Evolutionary conservation across 306 rosid species (phyloP).

Genomic region (Mimosa bimucronata): DNA sequence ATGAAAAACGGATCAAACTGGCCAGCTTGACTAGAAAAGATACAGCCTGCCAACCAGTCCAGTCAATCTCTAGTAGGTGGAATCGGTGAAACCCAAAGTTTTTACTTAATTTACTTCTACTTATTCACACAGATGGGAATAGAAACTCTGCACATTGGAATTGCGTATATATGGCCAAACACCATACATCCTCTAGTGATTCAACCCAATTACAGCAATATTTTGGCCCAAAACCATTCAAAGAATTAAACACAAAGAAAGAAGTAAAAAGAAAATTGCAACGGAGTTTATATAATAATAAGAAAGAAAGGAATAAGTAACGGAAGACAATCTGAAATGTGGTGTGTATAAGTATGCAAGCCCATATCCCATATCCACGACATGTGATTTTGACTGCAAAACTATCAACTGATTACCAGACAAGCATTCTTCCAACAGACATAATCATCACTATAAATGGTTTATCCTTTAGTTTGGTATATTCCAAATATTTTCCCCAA

Average conservation of each 20-base stretch:
- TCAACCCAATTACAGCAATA: background rate
- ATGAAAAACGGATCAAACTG: constrained; percentile 13
- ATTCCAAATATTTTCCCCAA: background rate
- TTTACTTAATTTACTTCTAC: background rate
- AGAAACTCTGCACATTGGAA: background rate
- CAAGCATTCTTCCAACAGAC: constrained; percentile 3
- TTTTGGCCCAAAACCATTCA: background rate
- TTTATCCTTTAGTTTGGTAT: background rate
- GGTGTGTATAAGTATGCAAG: background rate
- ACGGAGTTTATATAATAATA: background rate
- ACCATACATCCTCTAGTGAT: background rate
- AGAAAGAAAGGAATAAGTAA: background rate
- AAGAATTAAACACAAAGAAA: background rate
- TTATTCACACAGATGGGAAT: background rate
- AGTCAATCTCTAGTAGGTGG: constrained; percentile 7
- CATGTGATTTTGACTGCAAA: background rate
- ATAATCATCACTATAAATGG: constrained; percentile 3
- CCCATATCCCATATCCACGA: background rate
- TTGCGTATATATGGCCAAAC: background rate
- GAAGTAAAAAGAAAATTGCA: background rate
- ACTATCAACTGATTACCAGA: background rate
- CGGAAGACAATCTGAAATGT: background rate
- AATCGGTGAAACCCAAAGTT: background rate
- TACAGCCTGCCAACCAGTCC: background rate
- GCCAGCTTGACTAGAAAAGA: background rate